Base-by-base conservation (phyloP, 1,284 basidiomycete genomes). In the Moesziomyces aphidis region DNA sequence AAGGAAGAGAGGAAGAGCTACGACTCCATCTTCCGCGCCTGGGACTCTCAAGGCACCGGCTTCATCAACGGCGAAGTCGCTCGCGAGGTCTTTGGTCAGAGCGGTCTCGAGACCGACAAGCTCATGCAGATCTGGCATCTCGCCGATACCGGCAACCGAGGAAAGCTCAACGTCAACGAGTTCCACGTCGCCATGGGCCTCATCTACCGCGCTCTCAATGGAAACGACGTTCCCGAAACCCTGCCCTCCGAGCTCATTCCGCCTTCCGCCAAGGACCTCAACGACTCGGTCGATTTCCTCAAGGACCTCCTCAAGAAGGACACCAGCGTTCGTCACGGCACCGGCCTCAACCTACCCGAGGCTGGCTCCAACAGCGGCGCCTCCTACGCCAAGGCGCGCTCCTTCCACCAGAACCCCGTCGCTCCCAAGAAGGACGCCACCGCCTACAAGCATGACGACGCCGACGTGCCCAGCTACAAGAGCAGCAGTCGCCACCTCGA, bases 161-260 rank as follows among this genome's bases (percentile, higher is more conserved):
- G 83, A 45, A 84, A 84, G 68, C 77, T 84, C 53, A 98, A 97
- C 83, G 88, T 96, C 48, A 92, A 94, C 24, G 96, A 99, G 85
- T 99, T 99, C 85, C 95, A 99, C 84, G 93, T 98, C 59, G 97
- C 96, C 1, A 99, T 99, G 96, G 95, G 93, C 65, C 88, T 99
- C 61, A 97, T 99, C 83, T 98, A 96, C 86, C 91, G 96, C 81
- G 74, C 69, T 19, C 71, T 77, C 48, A 97, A 97, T 84, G 96
- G 97, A 10, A 96, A 94, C 85, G 89, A 91, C 4, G 90, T 99
- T 49, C 97, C 97, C 1, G 91, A 93, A 43, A 87, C 89, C 55
- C 90, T 98, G 0, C 96, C 96, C 1, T 86, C 90, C 8, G 97
- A 99, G 86, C 90, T 99, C 50, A 88, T 95, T 5, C 97, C 96